These are phyloP conservation scores for Mycena galericulata DNA, from an alignment of 768 basidiomycete species.

Conservation along the genomic window DNA sequence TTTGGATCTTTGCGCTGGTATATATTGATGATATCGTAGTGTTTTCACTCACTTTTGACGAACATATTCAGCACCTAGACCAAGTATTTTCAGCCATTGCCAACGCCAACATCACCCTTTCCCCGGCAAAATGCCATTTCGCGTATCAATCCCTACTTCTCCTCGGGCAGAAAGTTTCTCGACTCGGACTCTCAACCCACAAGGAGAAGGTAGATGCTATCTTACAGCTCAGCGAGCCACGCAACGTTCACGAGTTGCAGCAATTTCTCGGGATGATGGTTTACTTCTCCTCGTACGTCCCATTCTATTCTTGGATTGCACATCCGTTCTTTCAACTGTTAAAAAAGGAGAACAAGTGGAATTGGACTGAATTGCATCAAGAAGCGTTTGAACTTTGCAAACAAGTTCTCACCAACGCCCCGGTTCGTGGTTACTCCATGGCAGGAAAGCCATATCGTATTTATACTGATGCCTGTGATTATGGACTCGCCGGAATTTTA, in stretches of 20 bases:
- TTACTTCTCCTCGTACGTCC: conserved; percentile 37
- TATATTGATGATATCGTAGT: conserved; percentile 58
- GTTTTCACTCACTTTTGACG: conserved; percentile 33
- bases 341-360: conserved; percentile 40
- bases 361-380: conserved; percentile 39
- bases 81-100: conserved; percentile 43
- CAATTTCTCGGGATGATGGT: too few species aligned
- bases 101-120: conserved; percentile 45
- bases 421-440: conserved; percentile 22
- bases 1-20: conserved; percentile 53
- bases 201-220: conserved; percentile 36
- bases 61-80: conserved; percentile 39
- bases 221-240: conserved; percentile 44
- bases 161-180: conserved; percentile 54
- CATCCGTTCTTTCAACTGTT: conserved; percentile 48
- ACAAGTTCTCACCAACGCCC: conserved; percentile 43
- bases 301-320: conserved; percentile 42
- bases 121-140: conserved; percentile 50
- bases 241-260: conserved; percentile 42
- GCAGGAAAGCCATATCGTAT: conserved; percentile 46
- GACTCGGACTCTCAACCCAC: conserved; percentile 46
- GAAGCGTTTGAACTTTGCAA: conserved; percentile 45
- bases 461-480: conserved; percentile 50
- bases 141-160: conserved; percentile 47
- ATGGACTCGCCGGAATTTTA: conserved; percentile 40